Evolutionary conservation across 345 rosid species (phyloP).

Genomic region (Euphorbia tirucalli): DNA sequence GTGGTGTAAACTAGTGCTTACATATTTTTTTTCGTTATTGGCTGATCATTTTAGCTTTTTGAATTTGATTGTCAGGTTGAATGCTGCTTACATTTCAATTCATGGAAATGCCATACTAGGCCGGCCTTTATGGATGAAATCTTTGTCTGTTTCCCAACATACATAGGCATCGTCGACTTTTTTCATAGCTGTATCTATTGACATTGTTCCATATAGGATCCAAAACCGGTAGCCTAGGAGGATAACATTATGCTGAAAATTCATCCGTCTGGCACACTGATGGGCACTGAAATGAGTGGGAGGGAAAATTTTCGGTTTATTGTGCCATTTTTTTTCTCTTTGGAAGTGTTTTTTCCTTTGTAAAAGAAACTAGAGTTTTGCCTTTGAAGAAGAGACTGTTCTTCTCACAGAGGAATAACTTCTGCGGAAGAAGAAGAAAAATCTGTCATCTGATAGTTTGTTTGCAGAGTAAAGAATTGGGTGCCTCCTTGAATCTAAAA

Average conservation of each 20-base stretch:
- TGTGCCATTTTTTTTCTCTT: background rate
- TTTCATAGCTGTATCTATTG: background rate
- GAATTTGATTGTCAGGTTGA: conserved; percentile 53
- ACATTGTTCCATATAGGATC: background rate
- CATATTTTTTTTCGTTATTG: background rate
- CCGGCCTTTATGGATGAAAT: conserved; percentile 64
- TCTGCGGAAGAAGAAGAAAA: no score
- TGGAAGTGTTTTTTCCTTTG: background rate
- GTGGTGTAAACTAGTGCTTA: background rate
- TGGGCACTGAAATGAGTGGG: background rate
- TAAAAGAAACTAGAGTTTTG: background rate
- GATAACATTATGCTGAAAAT: background rate
- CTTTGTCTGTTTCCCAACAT: conserved; percentile 51
- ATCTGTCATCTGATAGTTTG: background rate
- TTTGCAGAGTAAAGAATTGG: background rate
- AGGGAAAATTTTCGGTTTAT: background rate
- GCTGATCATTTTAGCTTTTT: conserved; percentile 15
- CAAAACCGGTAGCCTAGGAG: background rate
- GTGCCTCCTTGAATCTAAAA: no score
- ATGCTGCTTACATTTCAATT: conserved; percentile 67
- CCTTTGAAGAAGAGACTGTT: background rate
- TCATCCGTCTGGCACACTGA: background rate
- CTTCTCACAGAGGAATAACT: no score
- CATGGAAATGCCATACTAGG: conserved; percentile 76
- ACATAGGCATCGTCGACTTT: conserved; percentile 20